Evolutionary conservation across 2,329 filamentous ascomycete species (phyloP).

Genomic region (Arthrobotrys sphaeroides): DNA sequence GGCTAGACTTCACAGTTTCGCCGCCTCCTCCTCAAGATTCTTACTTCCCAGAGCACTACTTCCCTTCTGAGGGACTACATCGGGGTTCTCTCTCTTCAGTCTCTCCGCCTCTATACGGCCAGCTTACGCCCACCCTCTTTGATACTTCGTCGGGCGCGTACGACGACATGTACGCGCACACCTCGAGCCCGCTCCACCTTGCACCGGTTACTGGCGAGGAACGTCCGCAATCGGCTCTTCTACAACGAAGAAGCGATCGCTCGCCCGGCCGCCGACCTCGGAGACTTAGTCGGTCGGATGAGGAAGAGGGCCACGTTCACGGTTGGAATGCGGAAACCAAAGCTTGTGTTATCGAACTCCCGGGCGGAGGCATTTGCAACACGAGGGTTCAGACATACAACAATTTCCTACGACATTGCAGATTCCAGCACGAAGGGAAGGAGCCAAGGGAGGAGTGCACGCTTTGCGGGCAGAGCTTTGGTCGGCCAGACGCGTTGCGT

Average conservation of each 20-base stretch:
- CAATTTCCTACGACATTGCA: conserved; percentile 51
- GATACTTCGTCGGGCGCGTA: conserved; percentile 33
- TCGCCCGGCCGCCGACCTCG: conserved; percentile 38
- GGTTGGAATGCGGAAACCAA: conserved; percentile 48
- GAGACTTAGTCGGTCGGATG: conserved; percentile 48
- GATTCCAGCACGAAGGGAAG: conserved; percentile 49
- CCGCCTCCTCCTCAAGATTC: conserved; percentile 47
- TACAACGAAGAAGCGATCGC: conserved; percentile 43
- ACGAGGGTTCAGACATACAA: conserved; percentile 49
- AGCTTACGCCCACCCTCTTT: conserved; percentile 23
- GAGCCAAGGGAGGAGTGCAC: conserved; percentile 51
- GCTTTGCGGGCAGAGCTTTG: conserved; percentile 47
- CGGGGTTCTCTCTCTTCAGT: conserved; percentile 19
- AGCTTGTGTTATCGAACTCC: conserved; percentile 34
- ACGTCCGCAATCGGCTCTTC: conserved; percentile 38
- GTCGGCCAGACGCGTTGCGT: conserved; percentile 50
- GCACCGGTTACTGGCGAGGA: conserved; percentile 34
- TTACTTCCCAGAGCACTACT: conserved; percentile 43
- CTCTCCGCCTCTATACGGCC: conserved; percentile 28
- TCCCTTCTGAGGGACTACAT: conserved; percentile 35
- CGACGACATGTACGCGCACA: conserved; percentile 36
- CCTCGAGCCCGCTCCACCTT: conserved; percentile 40
- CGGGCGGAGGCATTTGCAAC: conserved; percentile 38
- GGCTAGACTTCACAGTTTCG: conserved; percentile 43
- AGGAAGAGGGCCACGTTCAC: conserved; percentile 44